Percentiles rank a stretch among this genome's conserved stretches.
Conservation (phyloP, 306 rosid species). For the Pyrus betulifolia region DNA sequence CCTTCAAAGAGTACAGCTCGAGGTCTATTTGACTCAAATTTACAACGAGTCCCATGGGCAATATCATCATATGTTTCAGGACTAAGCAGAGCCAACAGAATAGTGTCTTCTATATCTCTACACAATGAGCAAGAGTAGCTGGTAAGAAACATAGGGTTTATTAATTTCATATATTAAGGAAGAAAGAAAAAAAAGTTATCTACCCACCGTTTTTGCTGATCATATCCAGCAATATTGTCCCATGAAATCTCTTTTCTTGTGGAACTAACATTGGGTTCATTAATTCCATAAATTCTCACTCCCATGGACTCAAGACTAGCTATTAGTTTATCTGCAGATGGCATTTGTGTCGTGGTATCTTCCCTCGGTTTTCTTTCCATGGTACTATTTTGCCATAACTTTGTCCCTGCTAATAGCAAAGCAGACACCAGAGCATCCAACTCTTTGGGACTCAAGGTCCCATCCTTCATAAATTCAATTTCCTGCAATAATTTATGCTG, state of each 20-base stretch:
- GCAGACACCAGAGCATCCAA: conserved; percentile 68
- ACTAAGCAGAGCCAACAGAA: conserved; percentile 73
- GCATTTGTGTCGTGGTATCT: conserved; percentile 27
- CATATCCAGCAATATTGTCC: conserved; percentile 92
- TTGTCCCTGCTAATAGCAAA: conserved; percentile 67
- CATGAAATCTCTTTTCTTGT: conserved; percentile 53
- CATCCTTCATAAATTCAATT: conserved; percentile 72
- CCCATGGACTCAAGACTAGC: conserved; percentile 84
- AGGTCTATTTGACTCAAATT: conserved; percentile 85
- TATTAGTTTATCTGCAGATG: conserved; percentile 55
- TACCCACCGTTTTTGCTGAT: conserved; percentile 71
- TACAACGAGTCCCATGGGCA: conserved; percentile 71
- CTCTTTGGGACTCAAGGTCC: conserved; percentile 62
- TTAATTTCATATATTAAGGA: not conserved
- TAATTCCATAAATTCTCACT: conserved; percentile 63
- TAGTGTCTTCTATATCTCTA: conserved; percentile 80
- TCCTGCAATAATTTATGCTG: conserved; percentile 51
- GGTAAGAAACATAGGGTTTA: not conserved
- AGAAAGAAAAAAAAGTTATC: not conserved
- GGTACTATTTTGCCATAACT: conserved; percentile 36
- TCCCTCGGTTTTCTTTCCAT: conserved; percentile 42
- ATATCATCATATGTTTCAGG: conserved; percentile 86
- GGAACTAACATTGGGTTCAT: conserved; percentile 30
- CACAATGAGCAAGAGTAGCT: conserved; percentile 12
- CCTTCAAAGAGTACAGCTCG: conserved; percentile 95